Base-by-base conservation (phyloP, 352 stramenopile genomes). In the Aphanomyces stellatus region DNA sequence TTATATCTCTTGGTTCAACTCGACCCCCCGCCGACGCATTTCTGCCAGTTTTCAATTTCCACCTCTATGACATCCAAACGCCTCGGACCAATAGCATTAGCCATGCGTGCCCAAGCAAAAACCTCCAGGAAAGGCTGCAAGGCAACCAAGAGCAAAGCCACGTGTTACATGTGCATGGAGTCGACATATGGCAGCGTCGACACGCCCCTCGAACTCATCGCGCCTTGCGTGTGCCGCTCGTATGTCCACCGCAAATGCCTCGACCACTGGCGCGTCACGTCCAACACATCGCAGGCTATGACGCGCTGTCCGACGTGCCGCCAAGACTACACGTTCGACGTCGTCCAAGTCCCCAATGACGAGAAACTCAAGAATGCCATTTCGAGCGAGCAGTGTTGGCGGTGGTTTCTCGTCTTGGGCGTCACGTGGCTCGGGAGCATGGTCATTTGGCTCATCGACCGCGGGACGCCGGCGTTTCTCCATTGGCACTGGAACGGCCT, bases 211-310 rank as follows among this genome's bases (percentile, higher is more conserved):
- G 59, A 66, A 28, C 59, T 66, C 19, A 66, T 66, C 34, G 59
- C 59, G 25, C 59, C 59, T 1, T 66, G 59, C 46, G 19, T 27
- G 2, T 66, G 59, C 46, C 30, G 11, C 13, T n/a, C 59, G 19
- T 66, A 66, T 35, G 25, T 66, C 41, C 59, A 66, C 33, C 59
- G 59, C 3, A 1, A 66, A 25, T 66, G 59, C 46, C n/a, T 66
- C 11, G 59, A 66, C 28, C 27, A 31, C 15, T 31, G 27, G 27
- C 59, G 59, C 41, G 22, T 55, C 41, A 57, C 59, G 41, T 66
- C 59, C 15, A 19, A 24, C 8, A 55, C 33, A 22, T 27, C n/a
- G 13, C 25, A 66, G 28, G 35, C 37, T n/a, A 66, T 66, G 59
- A 66, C 37, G 19, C 37, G 57, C 4, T 66, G 59, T 30, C 22